Conservation (phyloP, 192 early-diverging fungal species). For the Umbelopsis sp. region DNA sequence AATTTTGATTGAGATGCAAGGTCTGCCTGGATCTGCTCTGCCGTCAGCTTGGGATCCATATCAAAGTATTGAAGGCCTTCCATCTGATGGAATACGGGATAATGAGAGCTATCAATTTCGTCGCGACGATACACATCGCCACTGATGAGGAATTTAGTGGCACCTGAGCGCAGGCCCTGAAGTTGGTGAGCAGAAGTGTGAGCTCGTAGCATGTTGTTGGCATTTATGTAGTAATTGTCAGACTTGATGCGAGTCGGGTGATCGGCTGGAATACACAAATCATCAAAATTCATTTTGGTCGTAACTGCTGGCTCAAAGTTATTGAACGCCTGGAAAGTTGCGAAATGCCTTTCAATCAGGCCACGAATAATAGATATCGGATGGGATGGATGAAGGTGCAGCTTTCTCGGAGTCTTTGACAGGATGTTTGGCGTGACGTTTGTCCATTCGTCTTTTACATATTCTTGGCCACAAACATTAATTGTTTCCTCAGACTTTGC, state of each 20-base stretch:
- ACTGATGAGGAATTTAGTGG: slow-evolving; percentile 81
- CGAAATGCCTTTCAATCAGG: slow-evolving; percentile 78
- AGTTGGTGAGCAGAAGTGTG: slow-evolving; percentile 97
- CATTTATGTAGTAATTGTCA: slow-evolving; percentile 95
- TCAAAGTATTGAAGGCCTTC: slow-evolving; percentile 85
- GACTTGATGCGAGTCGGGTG: slow-evolving; percentile 82
- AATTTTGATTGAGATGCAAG: slow-evolving; percentile 27
- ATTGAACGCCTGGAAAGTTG: slow-evolving; percentile 62
- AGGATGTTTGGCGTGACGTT: slow-evolving; percentile 81
- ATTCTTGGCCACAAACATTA: slow-evolving; percentile 44
- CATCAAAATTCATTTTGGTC: slow-evolving; percentile 89
- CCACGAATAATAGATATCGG: slow-evolving; percentile 87
- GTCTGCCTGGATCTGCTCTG: slow-evolving; percentile 37
- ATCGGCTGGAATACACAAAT: slow-evolving; percentile 76
- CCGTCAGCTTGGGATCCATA: slow-evolving; percentile 35
- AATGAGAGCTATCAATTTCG: slow-evolving; percentile 94
- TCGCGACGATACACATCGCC: slow-evolving; percentile 97
- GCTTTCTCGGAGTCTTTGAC: slow-evolving; percentile 70
- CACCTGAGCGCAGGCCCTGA: slow-evolving; percentile 66
- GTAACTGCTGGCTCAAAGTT: slow-evolving; percentile 82
- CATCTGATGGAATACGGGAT: slow-evolving; percentile 99
- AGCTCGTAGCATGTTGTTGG: slow-evolving; percentile 76
- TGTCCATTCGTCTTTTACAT: slow-evolving; percentile 65
- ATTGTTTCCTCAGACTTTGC: slow-evolving; percentile 26
- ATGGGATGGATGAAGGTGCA: slow-evolving; percentile 80